These are phyloP conservation scores for Auricularia auricula-judae DNA, from an alignment of 768 basidiomycete genomes.

Conservation along the genomic window DNA sequence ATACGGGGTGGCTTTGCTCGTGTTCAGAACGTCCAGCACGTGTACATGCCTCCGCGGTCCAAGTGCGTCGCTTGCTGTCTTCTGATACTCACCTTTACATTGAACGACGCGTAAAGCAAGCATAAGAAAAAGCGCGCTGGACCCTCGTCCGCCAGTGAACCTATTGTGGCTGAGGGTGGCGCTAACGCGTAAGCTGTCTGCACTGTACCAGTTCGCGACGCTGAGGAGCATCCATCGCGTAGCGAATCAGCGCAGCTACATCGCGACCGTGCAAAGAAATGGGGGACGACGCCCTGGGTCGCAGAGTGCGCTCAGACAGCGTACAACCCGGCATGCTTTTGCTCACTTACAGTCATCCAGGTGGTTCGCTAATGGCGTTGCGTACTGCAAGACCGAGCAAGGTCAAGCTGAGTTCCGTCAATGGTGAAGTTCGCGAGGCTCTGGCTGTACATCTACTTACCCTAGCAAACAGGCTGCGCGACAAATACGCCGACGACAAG, in stretches of 20 bases:
- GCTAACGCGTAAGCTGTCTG: too few species aligned
- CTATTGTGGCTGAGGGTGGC: too few species aligned
- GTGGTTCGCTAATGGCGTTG: neutral
- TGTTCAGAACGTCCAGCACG: too few species aligned
- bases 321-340: neutral
- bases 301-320: neutral
- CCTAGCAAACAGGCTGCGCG: neutral
- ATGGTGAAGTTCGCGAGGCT: neutral
- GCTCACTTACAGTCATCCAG: neutral
- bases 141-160: too few species aligned
- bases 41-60: too few species aligned
- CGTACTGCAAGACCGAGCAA: neutral
- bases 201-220: too few species aligned
- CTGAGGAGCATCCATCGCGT: too few species aligned
- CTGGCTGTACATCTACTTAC: neutral
- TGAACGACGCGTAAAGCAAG: too few species aligned
- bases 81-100: too few species aligned
- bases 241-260: neutral
- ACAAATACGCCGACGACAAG: neutral
- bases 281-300: neutral
- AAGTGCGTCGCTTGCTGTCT: too few species aligned
- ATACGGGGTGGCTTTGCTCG: too few species aligned
- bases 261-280: neutral
- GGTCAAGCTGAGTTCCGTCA: neutral
- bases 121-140: too few species aligned